phyloP scores from a whole-genome alignment of 306 rosid species.

The Vigna angularis region DNA sequence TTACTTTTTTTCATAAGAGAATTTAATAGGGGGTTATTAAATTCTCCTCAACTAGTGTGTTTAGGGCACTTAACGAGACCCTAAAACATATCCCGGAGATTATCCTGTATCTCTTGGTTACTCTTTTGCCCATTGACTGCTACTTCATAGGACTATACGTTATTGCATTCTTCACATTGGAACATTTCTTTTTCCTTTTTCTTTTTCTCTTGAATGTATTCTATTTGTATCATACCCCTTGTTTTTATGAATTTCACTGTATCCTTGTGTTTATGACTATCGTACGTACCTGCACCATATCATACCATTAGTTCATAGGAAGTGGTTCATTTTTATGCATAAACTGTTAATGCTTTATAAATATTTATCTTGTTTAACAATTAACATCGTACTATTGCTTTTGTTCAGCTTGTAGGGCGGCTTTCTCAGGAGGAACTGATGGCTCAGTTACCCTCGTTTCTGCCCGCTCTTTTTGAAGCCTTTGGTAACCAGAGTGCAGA shows the following conservation, averaged over 20 bases:
- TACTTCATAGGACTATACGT: constrained; percentile 12
- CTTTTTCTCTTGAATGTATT: constrained; percentile 20
- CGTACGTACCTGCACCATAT: background rate
- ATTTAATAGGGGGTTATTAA: background rate
- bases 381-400: constrained; percentile 33
- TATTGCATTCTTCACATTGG: constrained; percentile 24
- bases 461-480: constrained; percentile 96
- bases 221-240: background rate
- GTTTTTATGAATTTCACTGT: constrained; percentile 18
- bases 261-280: background rate
- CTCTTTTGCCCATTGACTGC: constrained; percentile 16
- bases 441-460: constrained; percentile 88
- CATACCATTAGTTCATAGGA: constrained; percentile 17
- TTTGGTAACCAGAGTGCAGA: constrained; percentile 98
- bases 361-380: constrained; percentile 21
- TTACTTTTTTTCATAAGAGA: background rate
- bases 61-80: background rate
- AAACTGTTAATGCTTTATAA: constrained; percentile 28
- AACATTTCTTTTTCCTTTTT: constrained; percentile 8
- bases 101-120: constrained; percentile 26
- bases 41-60: background rate
- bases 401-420: constrained; percentile 83
- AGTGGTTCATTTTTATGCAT: constrained; percentile 21
- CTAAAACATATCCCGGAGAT: background rate
- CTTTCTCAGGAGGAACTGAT: constrained; percentile 91